Base-by-base conservation (phyloP, 2,329 filamentous ascomycete genomes). In the Claviceps spartinae region DNA sequence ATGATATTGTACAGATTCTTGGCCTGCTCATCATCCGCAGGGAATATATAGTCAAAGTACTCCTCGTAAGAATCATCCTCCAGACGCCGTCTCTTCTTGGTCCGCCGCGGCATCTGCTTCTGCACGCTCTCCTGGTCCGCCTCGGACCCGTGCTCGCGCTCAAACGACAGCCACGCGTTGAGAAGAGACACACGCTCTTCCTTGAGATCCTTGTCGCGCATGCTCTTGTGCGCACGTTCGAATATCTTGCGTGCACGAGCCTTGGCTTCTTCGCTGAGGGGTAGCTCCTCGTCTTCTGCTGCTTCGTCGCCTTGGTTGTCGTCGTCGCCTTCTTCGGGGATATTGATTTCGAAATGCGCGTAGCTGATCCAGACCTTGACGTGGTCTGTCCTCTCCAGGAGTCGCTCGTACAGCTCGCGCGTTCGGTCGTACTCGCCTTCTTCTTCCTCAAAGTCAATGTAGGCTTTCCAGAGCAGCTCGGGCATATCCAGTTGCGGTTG, bases 331-430 rank as follows among this genome's bases (percentile, higher is more conserved):
- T 81, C 78, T 53, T 95, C 89, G 45, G 89, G 88, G 0, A 95
- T 83, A 65, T 93, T 91, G 72, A 97, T 88, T 69, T 98, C 93
- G 63, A 98, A 97, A 67, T 94, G 87, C n/a, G 93, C 93, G 70
- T 91, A 98, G 67, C 87, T 91, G 68, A 93, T 95, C 93, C 93
- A 98, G 54, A 98, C 93, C 75, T 97, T 98, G 74, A 96, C 89
- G 64, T 98, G 93, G 63, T 93, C 85, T n/a, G 93, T 95, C 81
- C 94, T 96, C 62, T 88, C 76, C 44, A 98, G 77, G 13, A 98
- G 77, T 7, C 91, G 81, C 72, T 97, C 91, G 70, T 97, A 98
- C 45, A 98, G 73, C 3, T 73, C 72, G 48, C 93, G 78, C 4
- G 89, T 88, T 48, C 83, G 77, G 50, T 89, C 88, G 67, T 91